Percentiles rank a stretch among this genome's conserved stretches.
Conservation (phyloP, 495 filamentous ascomycete species). For the Rusavskia elegans region DNA sequence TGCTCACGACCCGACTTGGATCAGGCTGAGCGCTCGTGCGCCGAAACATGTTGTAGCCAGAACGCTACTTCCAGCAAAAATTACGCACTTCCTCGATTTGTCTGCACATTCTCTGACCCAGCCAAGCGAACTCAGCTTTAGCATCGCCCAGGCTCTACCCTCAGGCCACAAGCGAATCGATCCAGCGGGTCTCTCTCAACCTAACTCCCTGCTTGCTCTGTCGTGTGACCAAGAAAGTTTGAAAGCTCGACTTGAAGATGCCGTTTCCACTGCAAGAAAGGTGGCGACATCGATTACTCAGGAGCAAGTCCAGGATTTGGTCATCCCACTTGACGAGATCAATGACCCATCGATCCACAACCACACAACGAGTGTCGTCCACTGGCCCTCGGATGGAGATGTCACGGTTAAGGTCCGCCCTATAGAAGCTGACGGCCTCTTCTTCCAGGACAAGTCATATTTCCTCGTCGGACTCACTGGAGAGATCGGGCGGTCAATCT, state of each 20-base stretch:
- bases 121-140: background rate
- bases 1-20: background rate
- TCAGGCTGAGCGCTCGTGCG: conserved; percentile 1
- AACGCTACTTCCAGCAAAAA: background rate
- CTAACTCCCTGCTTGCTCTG: background rate
- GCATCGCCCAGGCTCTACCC: background rate
- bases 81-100: conserved; percentile 3
- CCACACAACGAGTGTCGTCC: conserved; percentile 5
- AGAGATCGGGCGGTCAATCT: conserved; percentile 41
- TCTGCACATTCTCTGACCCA: background rate
- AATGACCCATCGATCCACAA: background rate
- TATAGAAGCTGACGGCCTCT: conserved; percentile 7
- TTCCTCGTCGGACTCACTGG: conserved; percentile 40
- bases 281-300: background rate
- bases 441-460: conserved; percentile 31
- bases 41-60: conserved; percentile 2
- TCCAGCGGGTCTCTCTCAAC: background rate
- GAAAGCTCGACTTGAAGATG: conserved; percentile 1
- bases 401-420: conserved; percentile 5
- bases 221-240: background rate
- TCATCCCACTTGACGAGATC: background rate
- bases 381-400: conserved; percentile 5
- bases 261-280: background rate
- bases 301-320: background rate
- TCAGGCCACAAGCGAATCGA: background rate